Evolutionary conservation across 2,329 filamentous ascomycete genomes (phyloP), one percentile per base, ranked within the genome.

Genomic region (Mariannaea elegans): DNA sequence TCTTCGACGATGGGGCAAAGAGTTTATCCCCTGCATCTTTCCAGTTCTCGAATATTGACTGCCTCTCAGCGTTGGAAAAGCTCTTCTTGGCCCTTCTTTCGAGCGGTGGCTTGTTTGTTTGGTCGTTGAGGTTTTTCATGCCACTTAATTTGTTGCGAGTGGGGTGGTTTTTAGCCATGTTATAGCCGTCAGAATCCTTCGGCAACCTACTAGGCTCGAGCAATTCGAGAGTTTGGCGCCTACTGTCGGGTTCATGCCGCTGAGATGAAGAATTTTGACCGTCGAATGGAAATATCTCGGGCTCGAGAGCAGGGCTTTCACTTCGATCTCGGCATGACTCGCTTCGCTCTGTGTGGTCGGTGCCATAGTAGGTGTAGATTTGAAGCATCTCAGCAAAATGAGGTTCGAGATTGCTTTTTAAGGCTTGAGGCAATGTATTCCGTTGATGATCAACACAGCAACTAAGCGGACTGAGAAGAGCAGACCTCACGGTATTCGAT

Each of bases 11-110:
- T 21, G 59, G 52, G 31, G 59, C 58, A 49, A 70, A 69, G 23
- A 68, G 55, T 32, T 45, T 69, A 19, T 70, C 68, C 9, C 68
- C 68, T 19, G 68, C 68, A 36, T 64, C 50, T 39, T 51, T 68
- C 68, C 68, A 70, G 34, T 56, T 51, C 36, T 68, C 62, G n/a
- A 65, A 61, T 24, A 54, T 69, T 10, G 59, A 62, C 44, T 67
- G 45, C 47, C 49, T 62, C 36, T 56, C 55, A 9, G 58, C 45
- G n/a, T 34, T 39, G 34, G n/a, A n/a, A n/a, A n/a, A n/a, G 59
- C 56, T 39, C 13, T 32, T 18, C 56, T 16, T 29, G 56, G 14
- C 27, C 21, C 27, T 27, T 14, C 24, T 48, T 27, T 39, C 61
- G 9, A 31, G 36, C 6, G 29, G 12, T 6, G 14, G 10, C 5